Evolutionary conservation across 345 rosid genomes (phyloP).

Genomic region (Boechera divaricarpa): DNA sequence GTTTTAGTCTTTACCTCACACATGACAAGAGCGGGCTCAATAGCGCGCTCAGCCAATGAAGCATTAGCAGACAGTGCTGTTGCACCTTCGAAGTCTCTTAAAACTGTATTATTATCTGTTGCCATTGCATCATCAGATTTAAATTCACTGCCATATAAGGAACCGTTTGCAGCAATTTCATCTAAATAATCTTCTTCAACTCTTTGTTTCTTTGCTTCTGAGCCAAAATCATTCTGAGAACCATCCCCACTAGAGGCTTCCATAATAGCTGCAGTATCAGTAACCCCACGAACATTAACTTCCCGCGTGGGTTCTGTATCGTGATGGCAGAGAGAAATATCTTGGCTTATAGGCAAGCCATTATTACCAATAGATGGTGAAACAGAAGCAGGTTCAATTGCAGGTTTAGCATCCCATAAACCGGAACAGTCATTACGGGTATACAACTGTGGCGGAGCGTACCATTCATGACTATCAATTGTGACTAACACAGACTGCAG

Average conservation of each 20-base stretch:
- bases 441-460: constrained; percentile 85
- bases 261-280: constrained; percentile 59
- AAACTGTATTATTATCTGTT: too few species aligned
- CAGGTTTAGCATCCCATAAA: constrained; percentile 78
- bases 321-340: constrained; percentile 47
- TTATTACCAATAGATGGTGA: constrained; percentile 49
- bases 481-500: constrained; percentile 89
- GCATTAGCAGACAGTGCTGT: too few species aligned
- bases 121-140: too few species aligned
- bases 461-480: constrained; percentile 96
- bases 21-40: too few species aligned
- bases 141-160: constrained; percentile 53
- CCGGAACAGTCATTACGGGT: constrained; percentile 91
- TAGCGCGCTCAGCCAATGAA: too few species aligned
- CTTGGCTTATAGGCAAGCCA: constrained; percentile 43
- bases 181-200: constrained; percentile 60
- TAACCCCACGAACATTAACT: constrained; percentile 53
- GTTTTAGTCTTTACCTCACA: too few species aligned
- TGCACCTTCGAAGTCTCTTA: too few species aligned
- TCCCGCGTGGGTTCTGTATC: constrained; percentile 56
- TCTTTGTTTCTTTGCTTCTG: constrained; percentile 67
- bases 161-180: constrained; percentile 53
- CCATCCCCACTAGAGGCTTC: constrained; percentile 59
- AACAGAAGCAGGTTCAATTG: constrained; percentile 50
- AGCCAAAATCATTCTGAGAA: constrained; percentile 59